Conservation (phyloP, 768 basidiomycete species). For the Sistotremastrum suecicum region DNA sequence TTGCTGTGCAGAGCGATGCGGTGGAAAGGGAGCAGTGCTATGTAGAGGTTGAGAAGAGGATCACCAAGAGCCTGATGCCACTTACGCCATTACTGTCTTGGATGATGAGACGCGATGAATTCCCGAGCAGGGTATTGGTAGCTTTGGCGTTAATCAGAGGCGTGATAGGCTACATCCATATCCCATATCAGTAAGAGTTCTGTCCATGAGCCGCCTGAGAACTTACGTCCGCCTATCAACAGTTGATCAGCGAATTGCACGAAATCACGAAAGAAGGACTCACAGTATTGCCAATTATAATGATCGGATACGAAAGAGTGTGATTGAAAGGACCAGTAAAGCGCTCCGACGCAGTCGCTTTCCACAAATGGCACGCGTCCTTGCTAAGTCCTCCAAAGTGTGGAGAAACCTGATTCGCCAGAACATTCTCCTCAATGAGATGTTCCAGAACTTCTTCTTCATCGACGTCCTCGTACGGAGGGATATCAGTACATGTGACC, state of each 20-base stretch:
- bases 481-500: constrained; percentile 18
- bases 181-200: neutral
- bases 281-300: constrained; percentile 9
- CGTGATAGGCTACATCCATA: constrained; percentile 15
- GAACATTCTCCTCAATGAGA: constrained; percentile 13
- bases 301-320: constrained; percentile 6
- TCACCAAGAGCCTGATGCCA: neutral
- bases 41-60: neutral
- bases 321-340: constrained; percentile 11
- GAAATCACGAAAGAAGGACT: neutral
- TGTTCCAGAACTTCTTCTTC: constrained; percentile 9
- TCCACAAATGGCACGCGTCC: constrained; percentile 14
- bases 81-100: constrained; percentile 17
- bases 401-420: constrained; percentile 10
- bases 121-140: constrained; percentile 11
- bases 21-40: constrained; percentile 13
- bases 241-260: neutral
- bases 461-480: constrained; percentile 9
- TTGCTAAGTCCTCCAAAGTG: constrained; percentile 8
- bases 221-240: neutral
- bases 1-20: constrained; percentile 14
- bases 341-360: constrained; percentile 5
- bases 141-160: constrained; percentile 13
- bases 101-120: constrained; percentile 14
- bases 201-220: constrained; percentile 2